Percentiles rank a stretch among this genome's conserved stretches.
These are phyloP conservation scores for Podospora pseudoanserina DNA, from an alignment of 495 filamentous ascomycete species.

Conservation along the genomic window DNA sequence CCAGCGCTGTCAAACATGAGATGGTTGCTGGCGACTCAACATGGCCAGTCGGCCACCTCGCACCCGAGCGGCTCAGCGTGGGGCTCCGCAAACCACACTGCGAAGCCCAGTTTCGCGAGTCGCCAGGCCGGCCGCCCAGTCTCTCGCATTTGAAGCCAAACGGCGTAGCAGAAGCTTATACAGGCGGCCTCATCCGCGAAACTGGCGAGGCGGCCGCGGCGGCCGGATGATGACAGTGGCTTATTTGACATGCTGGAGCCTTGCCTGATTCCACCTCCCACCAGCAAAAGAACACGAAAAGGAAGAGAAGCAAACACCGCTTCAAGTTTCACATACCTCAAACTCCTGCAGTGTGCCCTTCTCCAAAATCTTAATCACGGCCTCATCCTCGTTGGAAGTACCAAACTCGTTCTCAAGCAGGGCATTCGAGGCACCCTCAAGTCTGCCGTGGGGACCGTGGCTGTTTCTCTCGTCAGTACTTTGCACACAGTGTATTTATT, in stretches of 20 bases:
- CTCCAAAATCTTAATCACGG: slow-evolving; percentile 74
- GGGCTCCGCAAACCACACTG: not conserved
- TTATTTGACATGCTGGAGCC: not conserved
- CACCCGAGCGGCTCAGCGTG: slow-evolving; percentile 7
- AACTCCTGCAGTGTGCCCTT: slow-evolving; percentile 64
- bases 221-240: not conserved
- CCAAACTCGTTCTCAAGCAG: slow-evolving; percentile 84
- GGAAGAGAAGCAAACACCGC: not conserved
- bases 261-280: not conserved
- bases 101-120: slow-evolving; percentile 15
- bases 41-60: slow-evolving; percentile 9
- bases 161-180: not conserved
- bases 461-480: slow-evolving; percentile 41
- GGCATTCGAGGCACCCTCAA: slow-evolving; percentile 70
- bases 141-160: not conserved
- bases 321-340: slow-evolving; percentile 50
- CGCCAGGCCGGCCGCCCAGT: slow-evolving; percentile 1
- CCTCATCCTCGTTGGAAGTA: slow-evolving; percentile 69
- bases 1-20: not conserved
- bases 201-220: not conserved
- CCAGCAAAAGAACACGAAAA: not conserved
- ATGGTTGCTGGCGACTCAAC: not conserved
- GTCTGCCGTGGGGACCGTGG: slow-evolving; percentile 78
- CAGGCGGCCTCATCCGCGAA: not conserved
- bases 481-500: not conserved